These are phyloP conservation scores for Ustilago bromivora DNA, from an alignment of 1,284 basidiomycete species.

Conservation along the genomic window DNA sequence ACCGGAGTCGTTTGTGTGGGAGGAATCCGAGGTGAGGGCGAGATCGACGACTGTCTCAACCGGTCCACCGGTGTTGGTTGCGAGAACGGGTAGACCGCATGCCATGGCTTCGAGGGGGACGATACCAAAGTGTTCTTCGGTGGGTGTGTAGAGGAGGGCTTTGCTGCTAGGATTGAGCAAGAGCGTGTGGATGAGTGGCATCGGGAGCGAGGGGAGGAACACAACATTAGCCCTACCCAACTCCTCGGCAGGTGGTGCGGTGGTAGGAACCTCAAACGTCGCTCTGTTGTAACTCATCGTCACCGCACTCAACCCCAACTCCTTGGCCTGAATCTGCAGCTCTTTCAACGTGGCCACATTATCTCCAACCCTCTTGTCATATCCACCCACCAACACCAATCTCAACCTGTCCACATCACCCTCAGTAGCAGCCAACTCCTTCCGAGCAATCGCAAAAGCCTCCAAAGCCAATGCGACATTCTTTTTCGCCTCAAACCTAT, in stretches of 20 bases:
- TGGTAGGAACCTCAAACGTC: conserved; percentile 64
- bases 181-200: conserved; percentile 59
- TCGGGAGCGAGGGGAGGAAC: conserved; percentile 63
- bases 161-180: conserved; percentile 45
- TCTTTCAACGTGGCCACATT: conserved; percentile 76
- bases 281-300: conserved; percentile 56
- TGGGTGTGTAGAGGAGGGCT: conserved; percentile 87
- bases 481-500: conserved; percentile 97
- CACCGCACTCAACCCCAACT: conserved; percentile 71
- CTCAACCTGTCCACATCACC: conserved; percentile 33
- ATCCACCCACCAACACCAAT: conserved; percentile 75
- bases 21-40: conserved; percentile 43
- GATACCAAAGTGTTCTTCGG: conserved; percentile 97
- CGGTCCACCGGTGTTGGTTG: conserved; percentile 89
- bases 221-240: conserved; percentile 41
- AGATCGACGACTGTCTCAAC: conserved; percentile 85
- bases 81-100: conserved; percentile 88
- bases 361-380: conserved; percentile 79
- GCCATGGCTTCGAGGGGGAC: conserved; percentile 95
- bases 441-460: conserved; percentile 75
- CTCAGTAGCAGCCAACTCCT: conserved; percentile 41
- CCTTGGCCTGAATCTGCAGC: conserved; percentile 50
- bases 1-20: conserved; percentile 36
- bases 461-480: conserved; percentile 85
- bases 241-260: conserved; percentile 40